Percentiles rank a stretch among this genome's conserved stretches.
These are phyloP conservation scores for Funneliformis geosporum DNA, from an alignment of 192 early-diverging fungal genomes.

Conservation along the genomic window DNA sequence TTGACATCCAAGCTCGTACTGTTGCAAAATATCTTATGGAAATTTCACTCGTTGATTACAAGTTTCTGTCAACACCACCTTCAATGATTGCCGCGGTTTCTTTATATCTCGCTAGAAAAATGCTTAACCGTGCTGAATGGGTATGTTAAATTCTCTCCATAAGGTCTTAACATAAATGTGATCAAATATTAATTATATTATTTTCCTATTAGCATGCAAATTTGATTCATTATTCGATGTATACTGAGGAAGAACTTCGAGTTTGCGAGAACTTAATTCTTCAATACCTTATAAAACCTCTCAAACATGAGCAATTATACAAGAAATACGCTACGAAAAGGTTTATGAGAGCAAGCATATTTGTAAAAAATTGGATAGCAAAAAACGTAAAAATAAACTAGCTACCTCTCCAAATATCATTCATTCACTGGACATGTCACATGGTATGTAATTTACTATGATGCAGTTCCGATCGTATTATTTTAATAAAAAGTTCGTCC, in stretches of 20 bases:
- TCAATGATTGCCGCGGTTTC: conserved; percentile 78
- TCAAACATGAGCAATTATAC: conserved; percentile 68
- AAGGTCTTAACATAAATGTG: neutral
- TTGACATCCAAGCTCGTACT: conserved; percentile 88
- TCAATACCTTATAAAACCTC: conserved; percentile 60
- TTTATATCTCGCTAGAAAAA: conserved; percentile 78
- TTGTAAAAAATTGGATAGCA: conserved; percentile 78
- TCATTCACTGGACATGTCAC: neutral
- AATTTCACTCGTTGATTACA: conserved; percentile 84
- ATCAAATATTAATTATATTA: no score
- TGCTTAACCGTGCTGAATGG: conserved; percentile 78
- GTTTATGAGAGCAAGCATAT: conserved; percentile 80
- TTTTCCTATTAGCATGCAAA: conserved; percentile 53
- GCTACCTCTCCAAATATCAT: no score
- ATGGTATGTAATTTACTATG: neutral
- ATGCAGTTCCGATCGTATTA: no score
- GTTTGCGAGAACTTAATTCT: conserved; percentile 69
- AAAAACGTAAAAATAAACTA: neutral
- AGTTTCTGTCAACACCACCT: conserved; percentile 69
- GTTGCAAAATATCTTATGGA: conserved; percentile 97
- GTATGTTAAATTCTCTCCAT: conserved; percentile 39
- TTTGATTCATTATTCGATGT: conserved; percentile 79
- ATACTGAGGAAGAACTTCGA: conserved; percentile 67
- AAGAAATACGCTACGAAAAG: conserved; percentile 83
- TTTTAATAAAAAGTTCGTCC: no score